Base-by-base conservation (phyloP, 1,139 yeast genomes). In the Geotrichum aggregatum region DNA sequence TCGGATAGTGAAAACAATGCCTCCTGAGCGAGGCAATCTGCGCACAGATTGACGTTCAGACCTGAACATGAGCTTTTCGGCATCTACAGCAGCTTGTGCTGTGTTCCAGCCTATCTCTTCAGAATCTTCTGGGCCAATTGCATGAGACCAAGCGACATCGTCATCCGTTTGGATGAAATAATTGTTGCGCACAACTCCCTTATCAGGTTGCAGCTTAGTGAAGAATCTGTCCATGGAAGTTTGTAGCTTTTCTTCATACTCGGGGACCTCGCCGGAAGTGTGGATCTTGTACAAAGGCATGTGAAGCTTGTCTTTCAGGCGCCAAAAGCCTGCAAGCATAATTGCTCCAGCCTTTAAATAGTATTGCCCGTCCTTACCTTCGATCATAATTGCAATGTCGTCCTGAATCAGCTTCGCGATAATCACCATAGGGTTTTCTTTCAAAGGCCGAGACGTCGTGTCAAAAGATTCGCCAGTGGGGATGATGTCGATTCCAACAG, bases 1-100 rank as follows among this genome's bases (percentile, higher is more conserved):
- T 58, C 87, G 70, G 46, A 83, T 74, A 11, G 86, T 80, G 65
- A 83, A 83, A 1, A 79, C 70, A 16, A 79, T 70, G 1, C 81
- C 83, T 2, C 84, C 84, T 1, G 79, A 66, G 47, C 72, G 71
- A 6, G 87, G 87, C 52, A 83, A 69, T 62, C 84, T 73, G 54
- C 87, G 75, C 53, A 83, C 71, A 47, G 83, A 73, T 63, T 83
- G 89, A 61, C 88, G 73, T 64, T 83, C 89, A 44, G 84, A 79
- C 61, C 89, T 72, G 65, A 76, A 80, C 65, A 74, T 78, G 38
- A 82, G 66, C 56, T 75, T 73, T 16, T 67, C 68, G 6, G 79
- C 65, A 41, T 71, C 74, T 0, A 63, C 65, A 1, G 84, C 84
- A 11, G 69, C 66, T n/a, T 66, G 60, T 1, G 86, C 84, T 0